A percentile compares a stretch with the other conserved stretches of the same genome.
These are phyloP conservation scores for Durio zibethinus DNA, from an alignment of 345 rosid genomes.

Conservation along the genomic window DNA sequence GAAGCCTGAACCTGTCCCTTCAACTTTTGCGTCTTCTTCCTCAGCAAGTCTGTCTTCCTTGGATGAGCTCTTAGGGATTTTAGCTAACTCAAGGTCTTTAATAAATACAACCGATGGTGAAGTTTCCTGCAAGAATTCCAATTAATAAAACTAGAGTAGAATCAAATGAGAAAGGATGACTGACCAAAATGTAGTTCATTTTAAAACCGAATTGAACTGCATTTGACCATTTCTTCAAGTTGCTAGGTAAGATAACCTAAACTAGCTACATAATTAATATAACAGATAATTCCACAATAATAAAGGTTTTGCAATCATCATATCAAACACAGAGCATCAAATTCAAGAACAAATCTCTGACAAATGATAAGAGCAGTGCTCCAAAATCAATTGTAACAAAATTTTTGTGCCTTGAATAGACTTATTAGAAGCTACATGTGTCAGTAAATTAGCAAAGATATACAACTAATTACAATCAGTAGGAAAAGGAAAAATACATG, in stretches of 20 bases:
- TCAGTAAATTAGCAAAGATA: neutral
- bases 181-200: neutral
- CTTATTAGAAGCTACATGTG: neutral
- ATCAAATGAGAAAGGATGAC: neutral
- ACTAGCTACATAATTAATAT: neutral
- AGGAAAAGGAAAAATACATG: neutral
- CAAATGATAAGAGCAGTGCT: neutral
- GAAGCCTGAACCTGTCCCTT: slow-evolving; percentile 94
- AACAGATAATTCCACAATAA: neutral
- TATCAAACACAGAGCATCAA: neutral
- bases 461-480: neutral
- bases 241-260: neutral
- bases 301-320: neutral
- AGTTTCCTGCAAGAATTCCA: slow-evolving; percentile 38
- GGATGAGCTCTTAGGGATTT: slow-evolving; percentile 33
- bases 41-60: slow-evolving; percentile 24
- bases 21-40: slow-evolving; percentile 55
- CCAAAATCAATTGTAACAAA: neutral
- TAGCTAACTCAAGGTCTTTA: slow-evolving; percentile 62
- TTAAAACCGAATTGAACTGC: neutral
- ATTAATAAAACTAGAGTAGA: neutral
- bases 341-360: neutral
- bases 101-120: slow-evolving; percentile 76
- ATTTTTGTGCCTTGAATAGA: too few relatives aligned
- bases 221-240: neutral